These are phyloP conservation scores for Volutella citrinella DNA, from an alignment of 2,329 filamentous ascomycete species.

Conservation along the genomic window DNA sequence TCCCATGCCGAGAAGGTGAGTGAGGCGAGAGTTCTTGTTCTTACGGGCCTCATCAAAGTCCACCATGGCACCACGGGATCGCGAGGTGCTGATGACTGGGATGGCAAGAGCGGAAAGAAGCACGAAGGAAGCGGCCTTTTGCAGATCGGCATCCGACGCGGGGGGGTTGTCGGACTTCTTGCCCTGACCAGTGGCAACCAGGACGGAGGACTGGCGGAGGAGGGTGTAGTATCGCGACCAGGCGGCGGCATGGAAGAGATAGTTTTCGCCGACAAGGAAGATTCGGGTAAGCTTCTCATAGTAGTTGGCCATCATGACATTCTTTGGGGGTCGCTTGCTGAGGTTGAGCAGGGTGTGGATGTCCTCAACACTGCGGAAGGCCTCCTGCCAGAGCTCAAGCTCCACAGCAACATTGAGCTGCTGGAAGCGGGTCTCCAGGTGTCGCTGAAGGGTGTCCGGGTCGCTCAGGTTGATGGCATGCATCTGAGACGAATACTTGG, in stretches of 20 bases:
- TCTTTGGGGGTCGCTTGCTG: conserved; percentile 97
- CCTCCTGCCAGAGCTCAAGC: conserved; percentile 97
- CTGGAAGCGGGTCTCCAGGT: conserved; percentile 96
- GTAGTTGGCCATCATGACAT: conserved; percentile 99
- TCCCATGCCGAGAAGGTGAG: conserved; percentile 91
- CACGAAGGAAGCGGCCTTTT: conserved; percentile 93
- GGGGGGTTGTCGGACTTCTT: conserved; percentile 94
- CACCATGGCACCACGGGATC: conserved; percentile 91
- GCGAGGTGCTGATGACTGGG: conserved; percentile 96
- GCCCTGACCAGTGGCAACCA: conserved; percentile 80
- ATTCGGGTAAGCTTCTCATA: conserved; percentile 99
- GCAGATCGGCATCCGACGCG: conserved; percentile 83
- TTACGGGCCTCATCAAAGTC: conserved; percentile 96
- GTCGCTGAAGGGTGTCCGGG: conserved; percentile 93
- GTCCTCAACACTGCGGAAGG: conserved; percentile 98
- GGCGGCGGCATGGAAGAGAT: conserved; percentile 96
- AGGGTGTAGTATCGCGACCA: conserved; percentile 98
- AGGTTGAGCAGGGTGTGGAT: conserved; percentile 96
- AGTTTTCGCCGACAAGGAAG: conserved; percentile 98
- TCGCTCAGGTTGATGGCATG: conserved; percentile 99
- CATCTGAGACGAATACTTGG: conserved; percentile 99
- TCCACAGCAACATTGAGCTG: conserved; percentile 98
- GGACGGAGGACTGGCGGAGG: conserved; percentile 81
- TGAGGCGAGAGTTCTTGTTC: conserved; percentile 98
- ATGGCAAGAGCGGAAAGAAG: conserved; percentile 94